Percentiles rank a stretch among this genome's conserved stretches.
Evolutionary conservation across 345 rosid genomes (phyloP).

Genomic region (Gynandropsis gynandra): DNA sequence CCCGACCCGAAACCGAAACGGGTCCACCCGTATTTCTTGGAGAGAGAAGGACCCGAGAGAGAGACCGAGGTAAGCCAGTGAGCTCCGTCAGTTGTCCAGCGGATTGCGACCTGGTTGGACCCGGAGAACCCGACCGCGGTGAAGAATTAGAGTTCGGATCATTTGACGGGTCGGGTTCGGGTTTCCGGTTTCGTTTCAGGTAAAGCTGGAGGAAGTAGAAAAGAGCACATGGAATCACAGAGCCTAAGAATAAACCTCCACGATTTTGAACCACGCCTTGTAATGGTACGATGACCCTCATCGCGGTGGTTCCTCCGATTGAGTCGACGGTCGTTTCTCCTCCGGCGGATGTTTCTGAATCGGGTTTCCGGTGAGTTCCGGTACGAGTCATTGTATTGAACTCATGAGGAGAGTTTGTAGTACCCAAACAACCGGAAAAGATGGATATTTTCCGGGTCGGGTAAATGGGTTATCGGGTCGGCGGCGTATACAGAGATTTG

Average conservation of each 20-base stretch:
- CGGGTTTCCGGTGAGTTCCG: constrained; percentile 33
- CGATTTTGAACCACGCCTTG: constrained; percentile 93
- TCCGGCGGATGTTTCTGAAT: constrained; percentile 26
- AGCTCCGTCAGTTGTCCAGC: constrained; percentile 49
- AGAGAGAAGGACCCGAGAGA: constrained; percentile 55
- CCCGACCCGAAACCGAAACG: constrained; percentile 52
- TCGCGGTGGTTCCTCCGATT: constrained; percentile 57
- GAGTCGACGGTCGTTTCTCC: constrained; percentile 13
- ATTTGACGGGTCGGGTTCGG: constrained; percentile 30
- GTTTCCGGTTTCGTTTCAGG: constrained; percentile 51
- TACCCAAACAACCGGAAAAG: constrained; percentile 1
- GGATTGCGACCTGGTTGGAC: constrained; percentile 41
- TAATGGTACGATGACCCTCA: constrained; percentile 89
- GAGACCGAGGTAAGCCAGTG: constrained; percentile 44
- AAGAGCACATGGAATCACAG: constrained; percentile 89
- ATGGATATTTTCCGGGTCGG: constrained; percentile 21
- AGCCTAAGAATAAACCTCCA: constrained; percentile 83
- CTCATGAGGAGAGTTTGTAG: constrained; percentile 18
- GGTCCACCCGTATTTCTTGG: constrained; percentile 64
- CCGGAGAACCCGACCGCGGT: constrained; percentile 18
- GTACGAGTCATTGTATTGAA: constrained; percentile 50
- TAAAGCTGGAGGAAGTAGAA: constrained; percentile 89
- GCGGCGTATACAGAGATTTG: constrained; percentile 20
- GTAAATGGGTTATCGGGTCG: constrained; percentile 17
- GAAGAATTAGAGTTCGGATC: constrained; percentile 20